phyloP scores from a whole-genome alignment of 2,329 filamentous ascomycete genomes.

The Arthrocladium fulminans region DNA sequence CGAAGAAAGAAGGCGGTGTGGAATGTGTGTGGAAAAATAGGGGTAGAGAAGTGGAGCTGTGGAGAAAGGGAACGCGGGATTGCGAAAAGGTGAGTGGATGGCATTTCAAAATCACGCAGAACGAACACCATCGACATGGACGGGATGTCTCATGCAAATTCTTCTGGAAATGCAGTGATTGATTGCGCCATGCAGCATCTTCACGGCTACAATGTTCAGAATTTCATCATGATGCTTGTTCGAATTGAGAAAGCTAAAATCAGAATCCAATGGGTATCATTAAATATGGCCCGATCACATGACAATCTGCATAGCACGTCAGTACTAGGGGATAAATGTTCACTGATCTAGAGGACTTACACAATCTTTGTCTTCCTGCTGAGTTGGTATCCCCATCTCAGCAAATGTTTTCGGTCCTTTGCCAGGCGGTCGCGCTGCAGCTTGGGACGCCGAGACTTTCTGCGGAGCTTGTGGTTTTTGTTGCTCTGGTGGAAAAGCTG shows the following conservation, averaged over 20 bases:
- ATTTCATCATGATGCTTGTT: too few relatives aligned
- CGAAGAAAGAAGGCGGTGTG: neutral
- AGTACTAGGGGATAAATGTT: neutral
- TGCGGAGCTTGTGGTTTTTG: slow-evolving; percentile 31
- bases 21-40: neutral
- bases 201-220: too few relatives aligned
- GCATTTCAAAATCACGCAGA: too few relatives aligned
- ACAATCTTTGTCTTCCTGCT: slow-evolving; percentile 80
- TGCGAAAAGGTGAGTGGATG: neutral
- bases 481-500: slow-evolving; percentile 11
- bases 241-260: too few relatives aligned
- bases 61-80: neutral
- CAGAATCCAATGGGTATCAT: neutral
- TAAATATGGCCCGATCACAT: slow-evolving; percentile 3
- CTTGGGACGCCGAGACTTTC: slow-evolving; percentile 28
- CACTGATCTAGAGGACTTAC: slow-evolving; percentile 46
- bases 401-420: slow-evolving; percentile 94
- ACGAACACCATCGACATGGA: too few relatives aligned
- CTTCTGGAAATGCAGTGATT: too few relatives aligned
- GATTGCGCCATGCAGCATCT: too few relatives aligned
- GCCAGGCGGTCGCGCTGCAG: slow-evolving; percentile 29
- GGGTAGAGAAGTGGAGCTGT: neutral
- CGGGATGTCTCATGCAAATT: too few relatives aligned
- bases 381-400: slow-evolving; percentile 88
- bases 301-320: neutral